Percentiles rank a stretch among this genome's conserved stretches.
Evolutionary conservation across 805 yeast genomes (phyloP).

Genomic region (Peterozyma toletana): DNA sequence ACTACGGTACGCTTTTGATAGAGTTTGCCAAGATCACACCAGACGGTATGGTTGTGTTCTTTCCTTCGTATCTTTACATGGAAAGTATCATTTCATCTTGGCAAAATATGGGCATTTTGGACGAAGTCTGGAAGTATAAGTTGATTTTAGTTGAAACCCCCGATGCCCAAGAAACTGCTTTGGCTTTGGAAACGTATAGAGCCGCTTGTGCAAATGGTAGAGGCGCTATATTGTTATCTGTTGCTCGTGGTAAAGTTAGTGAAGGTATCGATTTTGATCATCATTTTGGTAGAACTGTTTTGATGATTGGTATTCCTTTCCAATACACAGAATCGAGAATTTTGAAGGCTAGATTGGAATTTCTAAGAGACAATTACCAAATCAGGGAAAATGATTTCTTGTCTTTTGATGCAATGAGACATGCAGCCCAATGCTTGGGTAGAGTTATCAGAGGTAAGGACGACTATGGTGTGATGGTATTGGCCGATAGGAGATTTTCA

Average conservation of each 20-base stretch:
- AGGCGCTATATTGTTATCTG: conserved; percentile 93
- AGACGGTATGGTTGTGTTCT: conserved; percentile 96
- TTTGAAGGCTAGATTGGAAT: conserved; percentile 89
- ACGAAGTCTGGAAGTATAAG: conserved; percentile 98
- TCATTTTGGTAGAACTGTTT: conserved; percentile 94
- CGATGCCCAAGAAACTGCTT: conserved; percentile 95
- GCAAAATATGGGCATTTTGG: conserved; percentile 98
- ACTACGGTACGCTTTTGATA: conserved; percentile 86
- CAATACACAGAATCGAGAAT: conserved; percentile 98
- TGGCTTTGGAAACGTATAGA: conserved; percentile 92
- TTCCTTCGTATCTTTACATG: conserved; percentile 96
- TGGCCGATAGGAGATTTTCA: conserved; percentile 90
- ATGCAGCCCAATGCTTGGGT: conserved; percentile 98
- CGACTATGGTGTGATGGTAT: conserved; percentile 97
- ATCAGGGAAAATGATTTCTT: conserved; percentile 90
- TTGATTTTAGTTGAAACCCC: conserved; percentile 95
- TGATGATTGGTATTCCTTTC: conserved; percentile 98
- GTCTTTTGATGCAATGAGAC: conserved; percentile 99
- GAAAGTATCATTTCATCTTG: conserved; percentile 97
- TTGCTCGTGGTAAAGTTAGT: conserved; percentile 97
- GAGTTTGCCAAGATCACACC: conserved; percentile 96
- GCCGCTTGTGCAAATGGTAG: conserved; percentile 96
- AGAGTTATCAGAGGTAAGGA: conserved; percentile 96
- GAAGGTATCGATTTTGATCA: conserved; percentile 99
- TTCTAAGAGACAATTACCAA: conserved; percentile 85